Evolutionary conservation across 805 yeast species (phyloP).

Genomic region (Hanseniaspora valbyensis): DNA sequence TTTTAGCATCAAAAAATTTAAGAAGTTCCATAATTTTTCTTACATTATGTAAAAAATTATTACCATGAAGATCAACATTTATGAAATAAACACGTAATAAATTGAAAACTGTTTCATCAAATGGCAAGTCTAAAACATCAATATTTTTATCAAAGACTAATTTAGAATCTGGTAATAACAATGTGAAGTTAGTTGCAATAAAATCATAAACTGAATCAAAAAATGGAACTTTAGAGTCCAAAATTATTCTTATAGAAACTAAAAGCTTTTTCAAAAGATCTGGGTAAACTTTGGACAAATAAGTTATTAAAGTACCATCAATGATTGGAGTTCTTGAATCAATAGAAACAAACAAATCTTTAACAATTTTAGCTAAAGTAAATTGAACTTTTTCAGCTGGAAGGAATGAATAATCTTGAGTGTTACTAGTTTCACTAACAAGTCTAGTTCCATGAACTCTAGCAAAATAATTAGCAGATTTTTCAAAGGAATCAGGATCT

Average conservation of each 20-base stretch:
- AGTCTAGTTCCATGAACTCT: slow-evolving; percentile 3
- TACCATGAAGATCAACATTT: not conserved
- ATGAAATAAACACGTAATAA: not conserved
- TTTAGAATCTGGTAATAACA: not conserved
- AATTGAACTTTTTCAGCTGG: not conserved
- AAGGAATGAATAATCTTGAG: not conserved
- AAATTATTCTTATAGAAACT: slow-evolving; percentile 5
- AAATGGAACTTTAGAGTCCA: slow-evolving; percentile 1
- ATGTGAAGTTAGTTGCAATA: not conserved
- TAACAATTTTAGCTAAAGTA: not conserved
- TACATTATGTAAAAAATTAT: not conserved
- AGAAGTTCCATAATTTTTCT: slow-evolving; percentile 2
- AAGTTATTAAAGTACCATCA: slow-evolving; percentile 5
- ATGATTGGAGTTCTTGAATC: not conserved
- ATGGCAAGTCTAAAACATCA: slow-evolving; percentile 3
- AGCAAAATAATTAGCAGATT: slow-evolving; percentile 7
- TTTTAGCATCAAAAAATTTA: not conserved
- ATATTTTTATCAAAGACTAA: slow-evolving; percentile 2
- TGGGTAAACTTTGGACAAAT: not conserved
- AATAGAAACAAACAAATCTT: not conserved
- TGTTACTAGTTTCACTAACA: too few species aligned
- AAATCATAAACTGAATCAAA: not conserved
- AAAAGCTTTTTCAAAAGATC: not conserved
- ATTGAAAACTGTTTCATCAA: not conserved
- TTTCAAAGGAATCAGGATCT: not conserved